phyloP scores from a whole-genome alignment of 352 stramenopile genomes.

The Pythium sp. region DNA sequence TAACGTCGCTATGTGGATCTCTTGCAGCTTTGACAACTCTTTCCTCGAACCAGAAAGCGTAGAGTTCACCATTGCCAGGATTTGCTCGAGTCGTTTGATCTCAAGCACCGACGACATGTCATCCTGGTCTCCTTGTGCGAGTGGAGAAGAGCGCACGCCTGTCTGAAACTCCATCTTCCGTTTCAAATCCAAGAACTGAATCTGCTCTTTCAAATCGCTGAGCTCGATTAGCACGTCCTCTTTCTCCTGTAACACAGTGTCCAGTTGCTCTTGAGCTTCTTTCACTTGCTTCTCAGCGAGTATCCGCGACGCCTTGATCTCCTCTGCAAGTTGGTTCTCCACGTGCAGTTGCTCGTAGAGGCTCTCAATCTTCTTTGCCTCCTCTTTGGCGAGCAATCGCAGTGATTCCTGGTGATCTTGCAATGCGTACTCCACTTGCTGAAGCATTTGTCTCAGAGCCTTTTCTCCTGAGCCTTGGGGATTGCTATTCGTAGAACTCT shows the following conservation, averaged over 20 bases:
- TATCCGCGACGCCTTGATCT: constrained; percentile 33
- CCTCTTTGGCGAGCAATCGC: constrained; percentile 40
- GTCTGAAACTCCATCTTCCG: constrained; percentile 39
- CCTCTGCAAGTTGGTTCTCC: constrained; percentile 42
- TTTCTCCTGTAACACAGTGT: constrained; percentile 35
- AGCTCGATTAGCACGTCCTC: constrained; percentile 33
- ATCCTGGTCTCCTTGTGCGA: background rate
- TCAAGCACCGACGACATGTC: constrained; percentile 27
- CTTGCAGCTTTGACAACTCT: constrained; percentile 49
- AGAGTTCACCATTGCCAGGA: constrained; percentile 37
- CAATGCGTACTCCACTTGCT: constrained; percentile 42
- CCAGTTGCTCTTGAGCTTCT: constrained; percentile 31
- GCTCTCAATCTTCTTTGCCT: constrained; percentile 41
- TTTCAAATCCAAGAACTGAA: constrained; percentile 44
- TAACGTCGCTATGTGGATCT: constrained; percentile 31
- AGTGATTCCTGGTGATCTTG: constrained; percentile 48
- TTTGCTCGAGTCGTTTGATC: constrained; percentile 38
- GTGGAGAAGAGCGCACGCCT: background rate
- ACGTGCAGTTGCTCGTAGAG: constrained; percentile 56
- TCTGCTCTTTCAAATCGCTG: constrained; percentile 48
- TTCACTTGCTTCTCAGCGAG: constrained; percentile 29
- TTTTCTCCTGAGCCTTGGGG: constrained; percentile 10
- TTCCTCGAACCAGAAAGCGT: constrained; percentile 36
- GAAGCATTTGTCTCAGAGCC: constrained; percentile 49
- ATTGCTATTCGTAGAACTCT: constrained; percentile 7